Percentiles rank a stretch among this genome's conserved stretches.
These are phyloP conservation scores for Suhomyces taliae DNA, from an alignment of 1,139 yeast genomes.

Conservation along the genomic window DNA sequence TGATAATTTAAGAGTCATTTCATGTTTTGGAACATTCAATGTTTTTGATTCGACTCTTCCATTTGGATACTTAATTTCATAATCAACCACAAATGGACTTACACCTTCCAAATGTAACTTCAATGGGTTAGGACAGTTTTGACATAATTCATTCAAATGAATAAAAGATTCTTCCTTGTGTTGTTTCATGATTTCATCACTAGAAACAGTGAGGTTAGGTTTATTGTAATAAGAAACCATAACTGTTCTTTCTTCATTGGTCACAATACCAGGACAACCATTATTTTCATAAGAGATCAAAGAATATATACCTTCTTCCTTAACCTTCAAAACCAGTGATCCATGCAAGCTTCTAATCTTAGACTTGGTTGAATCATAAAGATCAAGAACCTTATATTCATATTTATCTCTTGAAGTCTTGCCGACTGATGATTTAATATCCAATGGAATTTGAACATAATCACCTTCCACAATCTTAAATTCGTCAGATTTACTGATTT, in stretches of 20 bases:
- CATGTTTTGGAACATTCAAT: conserved; percentile 30
- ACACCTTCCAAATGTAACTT: conserved; percentile 48
- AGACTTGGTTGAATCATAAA: conserved; percentile 23
- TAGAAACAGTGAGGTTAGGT: conserved; percentile 47
- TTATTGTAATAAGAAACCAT: conserved; percentile 52
- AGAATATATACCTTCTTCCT: conserved; percentile 62
- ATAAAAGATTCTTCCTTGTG: conserved; percentile 18
- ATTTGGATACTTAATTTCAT: conserved; percentile 61
- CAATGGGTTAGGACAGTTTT: conserved; percentile 27
- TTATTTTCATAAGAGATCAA: conserved; percentile 61
- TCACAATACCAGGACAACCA: conserved; percentile 65
- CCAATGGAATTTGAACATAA: conserved; percentile 56
- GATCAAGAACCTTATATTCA: conserved; percentile 23
- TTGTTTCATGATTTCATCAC: conserved; percentile 21
- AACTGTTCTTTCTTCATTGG: conserved; percentile 29
- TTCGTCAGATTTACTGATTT: conserved; percentile 6
- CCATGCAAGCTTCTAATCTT: conserved; percentile 26
- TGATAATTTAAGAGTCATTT: conserved; percentile 32
- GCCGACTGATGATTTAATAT: conserved; percentile 34
- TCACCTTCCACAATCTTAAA: conserved; percentile 61
- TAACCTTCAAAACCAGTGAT: conserved; percentile 41
- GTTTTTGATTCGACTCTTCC: conserved; percentile 43
- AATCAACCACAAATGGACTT: conserved; percentile 73
- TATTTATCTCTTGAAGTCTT: conserved; percentile 26
- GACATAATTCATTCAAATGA: conserved; percentile 37